Percentiles rank a stretch among this genome's conserved stretches.
Conservation (phyloP, 768 basidiomycete species). For the Glaciozyma martinii region DNA sequence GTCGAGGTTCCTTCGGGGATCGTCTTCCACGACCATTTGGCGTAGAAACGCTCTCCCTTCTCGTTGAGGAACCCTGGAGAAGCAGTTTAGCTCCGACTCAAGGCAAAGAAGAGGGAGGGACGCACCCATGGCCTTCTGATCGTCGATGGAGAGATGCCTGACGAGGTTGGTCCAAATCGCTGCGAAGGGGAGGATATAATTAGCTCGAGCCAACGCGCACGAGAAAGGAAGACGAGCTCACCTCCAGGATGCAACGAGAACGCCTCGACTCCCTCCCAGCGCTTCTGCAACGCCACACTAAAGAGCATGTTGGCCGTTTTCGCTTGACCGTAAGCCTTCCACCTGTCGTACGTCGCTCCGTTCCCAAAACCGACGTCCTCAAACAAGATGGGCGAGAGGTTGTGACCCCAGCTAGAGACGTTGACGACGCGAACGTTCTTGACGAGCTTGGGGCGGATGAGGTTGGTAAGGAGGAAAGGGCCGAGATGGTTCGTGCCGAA, state of each 20-base stretch:
- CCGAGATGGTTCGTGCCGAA: slow-evolving; percentile 27
- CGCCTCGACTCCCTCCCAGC: neutral
- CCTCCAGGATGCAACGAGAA: neutral
- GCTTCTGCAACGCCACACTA: neutral
- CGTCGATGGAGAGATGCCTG: neutral
- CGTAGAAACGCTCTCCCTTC: neutral
- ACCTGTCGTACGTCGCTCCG: neutral
- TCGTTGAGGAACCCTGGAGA: neutral
- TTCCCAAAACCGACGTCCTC: neutral
- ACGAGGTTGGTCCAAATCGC: neutral
- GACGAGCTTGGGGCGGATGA: neutral
- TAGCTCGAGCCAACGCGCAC: neutral
- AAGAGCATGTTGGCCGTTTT: slow-evolving; percentile 27
- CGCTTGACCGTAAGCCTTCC: slow-evolving; percentile 4
- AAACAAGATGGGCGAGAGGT: neutral
- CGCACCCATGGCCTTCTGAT: neutral
- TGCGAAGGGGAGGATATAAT: neutral
- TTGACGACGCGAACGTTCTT: slow-evolving; percentile 8
- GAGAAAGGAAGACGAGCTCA: neutral
- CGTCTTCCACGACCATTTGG: neutral
- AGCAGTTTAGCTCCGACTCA: too few relatives aligned
- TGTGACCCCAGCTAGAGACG: slow-evolving; percentile 4
- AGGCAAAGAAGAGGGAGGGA: neutral
- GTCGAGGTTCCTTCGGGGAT: neutral
- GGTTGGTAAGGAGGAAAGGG: slow-evolving; percentile 25